Evolutionary conservation across 2,329 filamentous ascomycete genomes (phyloP), one percentile per base, ranked within the genome.

Genomic region (Sclerotinia minor): DNA sequence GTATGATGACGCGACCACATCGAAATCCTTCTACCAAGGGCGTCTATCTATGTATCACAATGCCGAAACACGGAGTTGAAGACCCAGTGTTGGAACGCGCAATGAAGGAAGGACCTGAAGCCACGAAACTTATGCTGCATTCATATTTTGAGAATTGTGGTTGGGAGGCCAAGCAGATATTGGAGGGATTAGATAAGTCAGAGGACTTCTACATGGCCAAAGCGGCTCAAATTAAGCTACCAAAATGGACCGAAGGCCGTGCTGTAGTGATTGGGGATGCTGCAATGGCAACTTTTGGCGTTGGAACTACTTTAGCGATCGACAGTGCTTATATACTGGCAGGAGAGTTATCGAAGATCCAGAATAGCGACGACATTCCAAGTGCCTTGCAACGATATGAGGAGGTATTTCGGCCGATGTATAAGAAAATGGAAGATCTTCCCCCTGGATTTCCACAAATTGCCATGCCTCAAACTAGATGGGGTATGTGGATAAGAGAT

Each of bases 201-300:
- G 69, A 76, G 2, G 79, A 81, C 68, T 80, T 82, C 70, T 81
- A 82, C 68, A 77, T 78, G 68, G 74, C 76, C 19, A 74, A 77
- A 11, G 71, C 81, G 26, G 78, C 75, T 0, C 78, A 79, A 24
- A 78, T 85, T 41, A 79, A 78, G 47, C 55, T 80, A 55, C 73
- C 78, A 0, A 69, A 79, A 81, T 3, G 82, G 78, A 76, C 67
- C 38, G 76, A 72, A 26, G 79, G 85, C 3, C 71, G 73, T 7
- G 71, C 71, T 21, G 78, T 86, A 4, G 75, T 87, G 2, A 76
- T 87, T 3, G 85, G 85, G 5, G 85, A 87, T 74, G 84, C 84
- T 3, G 84, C 76, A 2, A 82, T 80, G 68, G 77, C 77, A 6
- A 75, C 78, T 19, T 81, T 79, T 1, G 82, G 82, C 0, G 76